Percentiles rank a stretch among this genome's conserved stretches.
Evolutionary conservation across 768 basidiomycete species (phyloP).

Genomic region (Clavaria fumosa): DNA sequence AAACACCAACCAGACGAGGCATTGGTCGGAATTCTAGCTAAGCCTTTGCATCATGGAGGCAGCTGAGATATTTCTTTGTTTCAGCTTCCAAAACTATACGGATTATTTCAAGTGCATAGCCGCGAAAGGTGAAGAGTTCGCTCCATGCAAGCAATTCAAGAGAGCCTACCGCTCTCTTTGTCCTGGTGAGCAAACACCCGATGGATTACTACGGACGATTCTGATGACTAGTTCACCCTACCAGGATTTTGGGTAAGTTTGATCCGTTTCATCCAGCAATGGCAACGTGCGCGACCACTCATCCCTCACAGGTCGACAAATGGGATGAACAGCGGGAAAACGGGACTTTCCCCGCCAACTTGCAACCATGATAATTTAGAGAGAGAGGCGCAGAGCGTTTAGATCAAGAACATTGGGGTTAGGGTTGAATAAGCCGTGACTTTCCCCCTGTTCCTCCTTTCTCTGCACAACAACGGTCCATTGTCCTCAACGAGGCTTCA

Average conservation of each 20-base stretch:
- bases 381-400: too few species aligned
- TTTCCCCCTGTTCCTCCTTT: too few species aligned
- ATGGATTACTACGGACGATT: too few species aligned
- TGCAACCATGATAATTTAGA: conserved; percentile 57
- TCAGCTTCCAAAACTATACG: conserved; percentile 87
- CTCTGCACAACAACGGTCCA: too few species aligned
- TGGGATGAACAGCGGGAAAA: conserved; percentile 94
- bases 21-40: conserved; percentile 49
- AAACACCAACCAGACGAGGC: conserved; percentile 87
- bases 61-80: background rate
- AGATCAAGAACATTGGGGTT: too few species aligned
- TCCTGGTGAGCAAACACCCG: conserved; percentile 90
- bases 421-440: too few species aligned
- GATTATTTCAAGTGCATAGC: conserved; percentile 97
- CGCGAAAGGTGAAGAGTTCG: conserved; percentile 95
- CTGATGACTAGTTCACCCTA: too few species aligned
- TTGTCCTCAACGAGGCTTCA: too few species aligned
- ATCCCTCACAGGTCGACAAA: conserved; percentile 44
- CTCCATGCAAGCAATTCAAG: conserved; percentile 99
- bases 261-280: too few species aligned
- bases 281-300: conserved; percentile 8
- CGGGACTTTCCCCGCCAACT: conserved; percentile 82
- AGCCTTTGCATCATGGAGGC: background rate
- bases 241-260: too few species aligned
- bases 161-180: conserved; percentile 91